These are phyloP conservation scores for Dactylis glomerata DNA, from an alignment of 176 grass and related monocot species.

Conservation along the genomic window DNA sequence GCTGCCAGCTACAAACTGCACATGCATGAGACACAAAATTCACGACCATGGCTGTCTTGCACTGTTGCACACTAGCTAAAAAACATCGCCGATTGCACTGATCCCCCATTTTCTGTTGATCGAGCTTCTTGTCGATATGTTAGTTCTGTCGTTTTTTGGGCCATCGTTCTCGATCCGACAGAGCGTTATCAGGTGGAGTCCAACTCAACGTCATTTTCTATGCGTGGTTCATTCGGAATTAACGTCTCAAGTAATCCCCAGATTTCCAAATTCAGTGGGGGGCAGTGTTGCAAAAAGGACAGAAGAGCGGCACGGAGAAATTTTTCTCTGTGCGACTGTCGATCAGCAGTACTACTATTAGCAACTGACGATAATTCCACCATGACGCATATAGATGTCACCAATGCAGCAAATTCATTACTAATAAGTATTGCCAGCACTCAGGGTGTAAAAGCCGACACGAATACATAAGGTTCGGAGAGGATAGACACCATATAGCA, in stretches of 20 bases:
- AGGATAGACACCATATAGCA: constrained; percentile 15
- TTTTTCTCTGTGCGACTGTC: neutral
- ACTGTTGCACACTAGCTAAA: neutral
- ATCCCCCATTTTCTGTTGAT: neutral
- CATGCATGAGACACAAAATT: neutral
- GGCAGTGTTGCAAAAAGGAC: neutral
- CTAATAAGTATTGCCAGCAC: neutral
- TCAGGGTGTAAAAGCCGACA: neutral
- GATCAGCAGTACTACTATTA: neutral
- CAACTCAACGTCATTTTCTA: neutral
- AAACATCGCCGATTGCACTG: neutral
- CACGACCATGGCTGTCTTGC: neutral
- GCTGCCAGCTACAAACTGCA: constrained; percentile 2
- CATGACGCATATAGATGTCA: neutral
- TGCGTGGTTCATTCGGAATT: neutral
- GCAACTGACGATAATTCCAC: neutral
- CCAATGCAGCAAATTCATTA: neutral
- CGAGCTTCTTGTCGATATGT: neutral
- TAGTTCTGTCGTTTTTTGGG: neutral
- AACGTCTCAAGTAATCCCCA: neutral
- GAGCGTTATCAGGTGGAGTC: neutral
- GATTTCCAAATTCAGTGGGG: neutral
- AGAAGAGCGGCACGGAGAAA: neutral
- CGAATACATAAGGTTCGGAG: neutral
- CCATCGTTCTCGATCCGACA: neutral